These are phyloP conservation scores for Tricholoma bakamatsutake DNA, from an alignment of 768 basidiomycete genomes.

Conservation along the genomic window DNA sequence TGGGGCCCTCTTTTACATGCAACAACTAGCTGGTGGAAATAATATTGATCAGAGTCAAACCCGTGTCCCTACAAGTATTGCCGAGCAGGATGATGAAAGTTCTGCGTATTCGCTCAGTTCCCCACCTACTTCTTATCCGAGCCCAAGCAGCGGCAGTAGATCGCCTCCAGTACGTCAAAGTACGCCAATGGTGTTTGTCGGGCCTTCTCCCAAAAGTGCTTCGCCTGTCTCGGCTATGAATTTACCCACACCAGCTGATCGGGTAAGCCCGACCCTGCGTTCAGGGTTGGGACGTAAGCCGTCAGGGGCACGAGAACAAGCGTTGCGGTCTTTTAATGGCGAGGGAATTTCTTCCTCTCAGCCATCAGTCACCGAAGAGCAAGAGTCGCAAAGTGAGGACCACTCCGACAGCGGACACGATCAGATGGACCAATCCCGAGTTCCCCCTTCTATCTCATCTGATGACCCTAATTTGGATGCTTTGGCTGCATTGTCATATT, in stretches of 20 bases:
- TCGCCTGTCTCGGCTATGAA: slow-evolving; percentile 6
- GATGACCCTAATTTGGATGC: slow-evolving; percentile 64
- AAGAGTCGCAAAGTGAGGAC: slow-evolving; percentile 23
- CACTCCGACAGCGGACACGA: slow-evolving; percentile 5
- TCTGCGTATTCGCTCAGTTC: slow-evolving; percentile 12
- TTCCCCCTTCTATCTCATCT: slow-evolving; percentile 15
- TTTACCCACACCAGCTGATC: slow-evolving; percentile 21
- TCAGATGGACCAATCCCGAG: slow-evolving; percentile 6
- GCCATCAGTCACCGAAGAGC: slow-evolving; percentile 29
- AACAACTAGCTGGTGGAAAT: slow-evolving; percentile 37
- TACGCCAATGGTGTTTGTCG: slow-evolving; percentile 34
- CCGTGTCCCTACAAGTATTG: slow-evolving; percentile 38
- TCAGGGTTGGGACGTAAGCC: slow-evolving; percentile 61
- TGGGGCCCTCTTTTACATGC: slow-evolving; percentile 67
- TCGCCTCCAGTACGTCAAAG: slow-evolving; percentile 26
- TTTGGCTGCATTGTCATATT: slow-evolving; percentile 72
- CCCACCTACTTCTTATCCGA: slow-evolving; percentile 4
- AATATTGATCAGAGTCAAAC: slow-evolving; percentile 13
- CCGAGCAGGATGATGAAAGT: slow-evolving; percentile 36
- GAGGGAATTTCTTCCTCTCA: slow-evolving; percentile 35
- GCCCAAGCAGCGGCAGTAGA: slow-evolving; percentile 6
- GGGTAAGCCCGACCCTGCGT: slow-evolving; percentile 29
- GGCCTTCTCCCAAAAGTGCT: slow-evolving; percentile 11
- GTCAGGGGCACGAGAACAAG: slow-evolving; percentile 76
- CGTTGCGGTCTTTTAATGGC: slow-evolving; percentile 37